These are phyloP conservation scores for Trypanosoma cruzi DNA, from an alignment of 208 protist species.

Conservation along the genomic window DNA sequence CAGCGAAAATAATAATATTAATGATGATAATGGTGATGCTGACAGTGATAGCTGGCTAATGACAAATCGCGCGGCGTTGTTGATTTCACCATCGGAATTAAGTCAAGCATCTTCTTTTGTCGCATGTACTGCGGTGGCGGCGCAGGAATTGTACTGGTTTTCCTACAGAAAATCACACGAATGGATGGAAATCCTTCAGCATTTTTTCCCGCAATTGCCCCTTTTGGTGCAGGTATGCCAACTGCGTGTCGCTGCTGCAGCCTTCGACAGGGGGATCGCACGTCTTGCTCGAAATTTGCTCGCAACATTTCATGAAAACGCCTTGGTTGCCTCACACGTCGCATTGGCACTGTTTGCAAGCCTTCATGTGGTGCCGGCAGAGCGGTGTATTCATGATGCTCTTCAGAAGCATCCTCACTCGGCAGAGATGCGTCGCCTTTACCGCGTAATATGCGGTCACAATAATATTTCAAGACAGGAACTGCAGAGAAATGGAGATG, in stretches of 20 bases:
- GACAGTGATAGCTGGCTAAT: slow-evolving; percentile 5
- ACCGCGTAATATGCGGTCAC: slow-evolving; percentile 14
- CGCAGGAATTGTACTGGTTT: slow-evolving; percentile 24
- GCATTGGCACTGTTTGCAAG: slow-evolving; percentile 22
- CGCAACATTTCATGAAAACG: neutral
- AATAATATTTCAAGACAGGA: neutral
- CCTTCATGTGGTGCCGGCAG: slow-evolving; percentile 23
- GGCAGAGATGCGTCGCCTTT: slow-evolving; percentile 18
- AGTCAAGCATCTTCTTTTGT: neutral
- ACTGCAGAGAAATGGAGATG: neutral
- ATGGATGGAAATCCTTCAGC: slow-evolving; percentile 18
- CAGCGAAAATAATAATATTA: neutral
- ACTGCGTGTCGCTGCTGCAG: slow-evolving; percentile 18
- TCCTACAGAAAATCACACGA: neutral
- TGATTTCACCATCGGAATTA: slow-evolving; percentile 1
- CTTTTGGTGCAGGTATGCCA: slow-evolving; percentile 16
- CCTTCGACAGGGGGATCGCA: slow-evolving; percentile 13
- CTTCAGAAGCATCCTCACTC: slow-evolving; percentile 28
- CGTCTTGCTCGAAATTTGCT: slow-evolving; percentile 12
- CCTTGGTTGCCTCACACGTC: slow-evolving; percentile 10
- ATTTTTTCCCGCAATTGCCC: slow-evolving; percentile 10
- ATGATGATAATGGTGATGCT: neutral
- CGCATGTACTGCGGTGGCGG: neutral
- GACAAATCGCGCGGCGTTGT: neutral
- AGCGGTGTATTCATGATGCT: slow-evolving; percentile 22